Evolutionary conservation across 257 asterid genomes (phyloP).

Genomic region (Rubia yunnanensis): DNA sequence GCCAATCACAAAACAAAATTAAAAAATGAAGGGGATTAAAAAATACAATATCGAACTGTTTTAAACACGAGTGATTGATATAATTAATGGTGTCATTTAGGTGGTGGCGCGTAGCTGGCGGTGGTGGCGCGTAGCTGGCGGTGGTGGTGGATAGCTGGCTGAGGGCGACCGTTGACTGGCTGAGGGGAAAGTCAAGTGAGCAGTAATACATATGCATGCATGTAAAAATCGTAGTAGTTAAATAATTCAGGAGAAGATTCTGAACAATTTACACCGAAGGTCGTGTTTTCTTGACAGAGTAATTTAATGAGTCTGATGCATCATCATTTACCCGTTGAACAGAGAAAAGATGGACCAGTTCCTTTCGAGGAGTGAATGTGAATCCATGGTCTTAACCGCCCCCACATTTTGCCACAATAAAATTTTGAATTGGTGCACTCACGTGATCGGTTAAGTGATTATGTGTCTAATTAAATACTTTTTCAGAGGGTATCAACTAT

Average conservation of each 20-base stretch:
- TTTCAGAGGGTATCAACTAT: no score
- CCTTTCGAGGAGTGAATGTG: no score
- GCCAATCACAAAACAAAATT: background rate
- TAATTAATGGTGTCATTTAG: background rate
- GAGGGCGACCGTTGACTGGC: conserved; percentile 14
- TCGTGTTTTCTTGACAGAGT: no score
- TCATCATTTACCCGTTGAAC: no score
- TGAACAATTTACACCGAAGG: background rate
- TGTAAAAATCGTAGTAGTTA: background rate
- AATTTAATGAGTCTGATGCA: no score
- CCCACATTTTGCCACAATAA: no score
- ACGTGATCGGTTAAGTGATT: no score
- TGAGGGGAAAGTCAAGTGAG: background rate
- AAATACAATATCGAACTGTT: background rate
- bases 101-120: background rate
- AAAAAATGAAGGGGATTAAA: background rate
- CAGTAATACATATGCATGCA: background rate
- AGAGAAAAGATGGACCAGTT: no score
- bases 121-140: conserved; percentile 8
- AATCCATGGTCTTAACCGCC: no score
- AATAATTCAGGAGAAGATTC: background rate
- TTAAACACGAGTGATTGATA: background rate
- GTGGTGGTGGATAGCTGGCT: background rate
- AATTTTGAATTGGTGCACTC: no score
- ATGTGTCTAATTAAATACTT: no score